Base-by-base conservation (phyloP, 78 protist species). In the Dictyostelium capitatum region DNA sequence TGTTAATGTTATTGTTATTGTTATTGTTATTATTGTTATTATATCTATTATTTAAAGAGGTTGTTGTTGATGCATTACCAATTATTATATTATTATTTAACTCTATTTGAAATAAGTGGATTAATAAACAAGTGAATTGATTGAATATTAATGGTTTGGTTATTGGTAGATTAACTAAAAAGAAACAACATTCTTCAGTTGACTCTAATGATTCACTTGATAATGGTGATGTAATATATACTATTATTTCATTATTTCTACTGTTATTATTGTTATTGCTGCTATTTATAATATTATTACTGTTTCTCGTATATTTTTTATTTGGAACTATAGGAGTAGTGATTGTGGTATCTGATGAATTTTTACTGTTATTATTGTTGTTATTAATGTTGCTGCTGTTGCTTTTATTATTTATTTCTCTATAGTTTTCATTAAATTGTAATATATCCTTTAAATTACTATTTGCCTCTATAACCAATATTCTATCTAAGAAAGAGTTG, bases 101-200 rank as follows among this genome's bases (percentile, higher is more conserved):
- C 12, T 75, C 81, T 5, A 75, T 14, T 75, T 48, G 56, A 12
- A 75, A 75, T 0, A 25, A 14, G 25, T 75, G 43, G 17, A 75
- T 50, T 17, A 75, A 75, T 25, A 75, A n/a, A 43, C 56, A 75
- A 25, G 81, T 48, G 14, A 75, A 75, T 48, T 75, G 81, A 48
- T 75, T 75, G 14, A 75, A 48, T n/a, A 75, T 75, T 10, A 20
- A 48, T 2, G 20, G 15, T 50, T 25, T 75, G 0, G 37, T 23
- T 43, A 19, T 48, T 43, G 81, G 81, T 0, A 48, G 47, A 48
- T 75, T 15, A 9, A 37, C 30, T 48, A 75, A 25, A 32, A 48
- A 25, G 37, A 48, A 75, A 50, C 81, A 75, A 75, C 41, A 48
- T 50, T 43, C 37, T 50, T 75, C 81, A 6, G 50, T 75, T 19